Evolutionary conservation across 441 rosid species (phyloP).

Genomic region (Populus trichocarpa): DNA sequence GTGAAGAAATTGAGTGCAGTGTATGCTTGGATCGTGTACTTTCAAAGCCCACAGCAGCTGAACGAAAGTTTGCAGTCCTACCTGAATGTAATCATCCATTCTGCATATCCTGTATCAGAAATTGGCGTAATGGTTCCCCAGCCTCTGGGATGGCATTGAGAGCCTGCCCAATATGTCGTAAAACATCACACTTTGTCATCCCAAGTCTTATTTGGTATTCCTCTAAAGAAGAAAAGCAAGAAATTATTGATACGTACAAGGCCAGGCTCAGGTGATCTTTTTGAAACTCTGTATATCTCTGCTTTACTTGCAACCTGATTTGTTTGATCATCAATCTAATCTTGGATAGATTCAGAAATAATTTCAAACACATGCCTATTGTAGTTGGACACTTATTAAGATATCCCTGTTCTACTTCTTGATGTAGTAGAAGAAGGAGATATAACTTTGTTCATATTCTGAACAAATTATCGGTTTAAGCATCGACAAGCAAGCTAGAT

Average conservation of each 20-base stretch:
- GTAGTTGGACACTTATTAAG: no score
- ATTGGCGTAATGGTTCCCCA: slow-evolving; percentile 86
- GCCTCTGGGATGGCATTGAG: slow-evolving; percentile 75
- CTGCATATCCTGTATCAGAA: slow-evolving; percentile 82
- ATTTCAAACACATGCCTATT: neutral
- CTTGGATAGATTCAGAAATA: neutral
- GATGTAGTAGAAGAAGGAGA: neutral
- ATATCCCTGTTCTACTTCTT: neutral
- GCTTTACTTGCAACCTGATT: neutral
- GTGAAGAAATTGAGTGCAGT: slow-evolving; percentile 58
- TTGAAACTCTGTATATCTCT: neutral
- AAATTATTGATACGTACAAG: slow-evolving; percentile 67
- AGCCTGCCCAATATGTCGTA: slow-evolving; percentile 85
- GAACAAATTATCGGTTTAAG: neutral
- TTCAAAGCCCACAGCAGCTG: slow-evolving; percentile 68
- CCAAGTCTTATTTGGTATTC: slow-evolving; percentile 81
- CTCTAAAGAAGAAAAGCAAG: slow-evolving; percentile 65
- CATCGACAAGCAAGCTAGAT: neutral
- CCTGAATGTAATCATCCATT: slow-evolving; percentile 93
- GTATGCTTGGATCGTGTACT: slow-evolving; percentile 72
- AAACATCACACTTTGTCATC: slow-evolving; percentile 69
- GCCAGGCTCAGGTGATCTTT: slow-evolving; percentile 61
- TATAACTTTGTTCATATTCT: no score
- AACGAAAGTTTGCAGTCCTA: slow-evolving; percentile 76
- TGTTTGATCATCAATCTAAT: neutral